Percentiles rank a stretch among this genome's conserved stretches.
Conservation (phyloP, 2,329 filamentous ascomycete genomes). For the Fusarium citri region DNA sequence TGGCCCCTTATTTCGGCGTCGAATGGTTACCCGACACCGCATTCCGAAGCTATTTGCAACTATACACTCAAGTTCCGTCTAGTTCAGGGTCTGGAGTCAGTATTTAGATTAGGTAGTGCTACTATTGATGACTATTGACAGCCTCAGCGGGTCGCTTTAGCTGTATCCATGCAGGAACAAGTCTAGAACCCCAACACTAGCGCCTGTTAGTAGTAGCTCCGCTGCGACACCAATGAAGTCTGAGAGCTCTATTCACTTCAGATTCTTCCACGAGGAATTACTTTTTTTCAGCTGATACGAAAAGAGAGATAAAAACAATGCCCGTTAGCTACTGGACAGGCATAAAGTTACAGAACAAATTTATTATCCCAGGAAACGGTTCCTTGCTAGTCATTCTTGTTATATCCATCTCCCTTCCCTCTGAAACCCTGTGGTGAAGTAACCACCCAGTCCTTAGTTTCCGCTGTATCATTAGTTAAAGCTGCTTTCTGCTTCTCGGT, state of each 20-base stretch:
- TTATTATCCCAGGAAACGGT: rapidly evolving
- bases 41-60: background rate
- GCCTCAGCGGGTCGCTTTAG: background rate
- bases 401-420: no score
- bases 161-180: background rate
- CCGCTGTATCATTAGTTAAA: background rate
- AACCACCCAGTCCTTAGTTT: background rate
- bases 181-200: background rate
- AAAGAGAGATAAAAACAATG: background rate
- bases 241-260: background rate
- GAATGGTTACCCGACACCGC: background rate
- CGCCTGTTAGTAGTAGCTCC: background rate
- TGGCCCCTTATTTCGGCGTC: background rate
- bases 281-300: background rate
- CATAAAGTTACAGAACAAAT: background rate
- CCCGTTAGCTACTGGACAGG: no score
- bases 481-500: background rate
- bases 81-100: background rate
- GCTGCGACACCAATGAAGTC: background rate
- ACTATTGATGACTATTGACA: background rate
- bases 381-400: background rate
- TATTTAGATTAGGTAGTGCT: background rate
- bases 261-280: background rate
- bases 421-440: background rate
- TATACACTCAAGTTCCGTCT: background rate